Evolutionary conservation across 768 basidiomycete genomes (phyloP), one percentile per base, ranked within the genome.

Genomic region (Amanita brunnescens): DNA sequence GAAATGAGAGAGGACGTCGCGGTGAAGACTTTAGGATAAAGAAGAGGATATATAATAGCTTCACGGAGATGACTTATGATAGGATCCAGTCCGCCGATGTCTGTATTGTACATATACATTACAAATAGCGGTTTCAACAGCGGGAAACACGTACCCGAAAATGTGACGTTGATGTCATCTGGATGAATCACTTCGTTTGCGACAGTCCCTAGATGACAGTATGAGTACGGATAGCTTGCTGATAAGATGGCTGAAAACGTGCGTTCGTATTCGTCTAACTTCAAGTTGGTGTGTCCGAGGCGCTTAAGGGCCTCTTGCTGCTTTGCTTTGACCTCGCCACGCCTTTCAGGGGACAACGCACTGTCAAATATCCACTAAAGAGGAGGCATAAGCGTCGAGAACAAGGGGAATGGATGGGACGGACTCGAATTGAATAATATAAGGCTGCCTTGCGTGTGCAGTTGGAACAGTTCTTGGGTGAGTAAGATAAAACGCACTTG

Each of bases 161-260:
- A 94, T 18, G 71, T 72, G 43, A 88, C 77, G 43, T 75, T 68
- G 49, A 95, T 94, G 60, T 94, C 89, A 63, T 93, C 90, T 2
- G 91, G 90, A 58, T 90, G 87, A 55, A 98, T 90, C 18, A 98
- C 81, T 60, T 98, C 94, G 34, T 85, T 87, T 3, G 95, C 91
- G 51, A 97, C 91, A 37, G 83, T 83, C 52, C 81, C 88, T 89
- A 54, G 2, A 51, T 13, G 21, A 41, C 37, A 35, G 3, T 43
- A 2, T 46, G 13, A 14, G 47, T 54, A 18, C 23, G 12, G 12
- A 14, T n/a, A 35, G 18, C 35, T 34, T 23, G 45, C 30, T 16
- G n/a, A 23, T 2, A 16, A 23, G 41, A 33, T 40, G 8, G 9
- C 13, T 13, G n/a, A 21, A 9, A 24, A 65, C 85, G 55, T 64